A percentile compares a stretch with the other conserved stretches of the same genome.
Conservation (phyloP, 768 basidiomycete genomes). For the Mrakia blollopis region DNA sequence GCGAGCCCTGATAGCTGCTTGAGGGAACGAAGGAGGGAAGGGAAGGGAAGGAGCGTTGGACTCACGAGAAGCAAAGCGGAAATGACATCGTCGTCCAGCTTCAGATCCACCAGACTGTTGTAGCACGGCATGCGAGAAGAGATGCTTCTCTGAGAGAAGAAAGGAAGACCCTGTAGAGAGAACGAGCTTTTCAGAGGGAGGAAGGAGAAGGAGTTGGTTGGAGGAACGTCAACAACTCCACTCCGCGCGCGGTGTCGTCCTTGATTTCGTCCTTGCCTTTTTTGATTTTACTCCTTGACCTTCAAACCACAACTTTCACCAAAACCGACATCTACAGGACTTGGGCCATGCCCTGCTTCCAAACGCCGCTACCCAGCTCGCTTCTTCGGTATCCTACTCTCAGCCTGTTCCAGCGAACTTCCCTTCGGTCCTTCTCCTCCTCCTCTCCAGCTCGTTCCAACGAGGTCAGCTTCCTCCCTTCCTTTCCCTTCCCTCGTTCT, state of each 20-base stretch:
- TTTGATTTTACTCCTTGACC: no score
- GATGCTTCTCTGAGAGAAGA: no score
- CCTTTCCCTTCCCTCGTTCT: neutral
- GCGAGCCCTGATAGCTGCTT: no score
- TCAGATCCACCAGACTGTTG: neutral
- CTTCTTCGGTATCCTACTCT: neutral
- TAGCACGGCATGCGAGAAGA: no score
- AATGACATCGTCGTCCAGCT: slow-evolving; percentile 11
- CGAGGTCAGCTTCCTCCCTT: neutral
- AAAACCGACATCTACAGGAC: neutral
- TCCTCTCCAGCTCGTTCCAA: neutral
- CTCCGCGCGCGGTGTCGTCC: no score
- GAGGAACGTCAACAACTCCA: no score
- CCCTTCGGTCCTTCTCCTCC: neutral
- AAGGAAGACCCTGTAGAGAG: no score
- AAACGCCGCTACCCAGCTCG: neutral
- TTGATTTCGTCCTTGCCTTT: no score
- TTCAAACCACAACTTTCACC: no score
- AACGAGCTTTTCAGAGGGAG: no score
- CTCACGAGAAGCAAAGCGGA: neutral
- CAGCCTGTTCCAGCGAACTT: neutral
- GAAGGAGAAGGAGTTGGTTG: no score
- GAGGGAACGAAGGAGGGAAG: neutral
- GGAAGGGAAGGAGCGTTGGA: neutral
- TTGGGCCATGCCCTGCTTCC: neutral